Evolutionary conservation across 257 asterid genomes (phyloP), one percentile per base, ranked within the genome.

Genomic region (Solanum chiquidenum): DNA sequence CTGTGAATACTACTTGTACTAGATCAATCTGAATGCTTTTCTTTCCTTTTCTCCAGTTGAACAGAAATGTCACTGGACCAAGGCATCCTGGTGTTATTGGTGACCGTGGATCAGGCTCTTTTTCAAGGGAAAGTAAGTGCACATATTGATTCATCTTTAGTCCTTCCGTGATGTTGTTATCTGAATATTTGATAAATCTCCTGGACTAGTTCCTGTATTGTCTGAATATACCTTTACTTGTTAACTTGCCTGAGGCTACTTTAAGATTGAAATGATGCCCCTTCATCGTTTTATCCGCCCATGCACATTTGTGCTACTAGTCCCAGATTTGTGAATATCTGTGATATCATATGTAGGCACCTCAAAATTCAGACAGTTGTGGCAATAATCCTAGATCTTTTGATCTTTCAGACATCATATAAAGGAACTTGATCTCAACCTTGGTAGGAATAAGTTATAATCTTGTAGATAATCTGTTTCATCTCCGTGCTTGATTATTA

Each of bases 31-130:
- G 38, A 80, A 31, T 46, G 23, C 42, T 44, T 46, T 74, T 18
- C 68, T 68, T 86, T 69, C 84, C 40, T 87, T 75, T 90, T 88
- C 73, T 89, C 87, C 94, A 95, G 99, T 88, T 97, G 92, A 97
- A 97, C 93, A 96, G 93, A 93, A 94, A 83, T 85, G 98, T 97
- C 83, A 85, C 95, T 62, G 99, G 98, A 69, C 98, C 99, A 83
- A 93, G 96, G 89, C 97, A 95, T 95, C 98, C 96, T 55, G 99
- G 99, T 71, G 96, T 97, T 90, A 95, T 95, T 90, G 99, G 99
- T 73, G 98, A 97, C 87, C 94, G 99, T 80, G 98, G 98, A 90
- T 96, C 99, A 86, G 98, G 99, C 89, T 95, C 99, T 73, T 94
- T 96, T 93, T 97, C 99, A 35, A 95, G 99, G 92, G 99, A 93